Percentiles rank a stretch among this genome's conserved stretches.
Conservation (phyloP, 1,139 yeast genomes). For the Debaryomycetaceae sp. region DNA sequence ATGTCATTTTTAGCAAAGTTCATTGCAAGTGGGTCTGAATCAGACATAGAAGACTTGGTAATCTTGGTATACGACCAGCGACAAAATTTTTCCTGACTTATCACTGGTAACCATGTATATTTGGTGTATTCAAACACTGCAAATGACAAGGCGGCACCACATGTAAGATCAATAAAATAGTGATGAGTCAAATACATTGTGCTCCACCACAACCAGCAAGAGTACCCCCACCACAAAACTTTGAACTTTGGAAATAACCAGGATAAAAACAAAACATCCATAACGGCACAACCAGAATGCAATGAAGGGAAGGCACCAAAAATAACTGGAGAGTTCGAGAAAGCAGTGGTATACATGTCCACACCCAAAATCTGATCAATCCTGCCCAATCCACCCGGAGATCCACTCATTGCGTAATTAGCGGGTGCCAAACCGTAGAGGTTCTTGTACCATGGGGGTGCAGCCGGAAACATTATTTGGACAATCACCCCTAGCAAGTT, state of each 20-base stretch:
- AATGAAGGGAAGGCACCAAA: conserved; percentile 98
- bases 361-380: conserved; percentile 79
- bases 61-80: conserved; percentile 75
- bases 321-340: conserved; percentile 84
- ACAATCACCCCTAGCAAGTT: conserved; percentile 77
- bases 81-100: conserved; percentile 60
- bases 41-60: conserved; percentile 22
- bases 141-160: conserved; percentile 79
- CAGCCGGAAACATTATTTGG: conserved; percentile 87
- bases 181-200: conserved; percentile 97
- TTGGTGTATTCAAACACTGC: conserved; percentile 71
- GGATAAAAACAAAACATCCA: conserved; percentile 83
- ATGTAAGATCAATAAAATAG: conserved; percentile 87
- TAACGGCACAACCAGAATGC: conserved; percentile 90
- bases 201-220: conserved; percentile 95
- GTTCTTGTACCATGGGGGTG: conserved; percentile 97
- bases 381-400: conserved; percentile 94
- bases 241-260: conserved; percentile 74
- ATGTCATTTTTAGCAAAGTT: conserved; percentile 10
- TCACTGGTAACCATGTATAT: conserved; percentile 70
- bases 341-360: conserved; percentile 83
- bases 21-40: conserved; percentile 33
- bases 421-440: conserved; percentile 88
- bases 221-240: conserved; percentile 68
- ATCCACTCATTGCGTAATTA: conserved; percentile 85